phyloP scores from a whole-genome alignment of 2,329 filamentous ascomycete species.

The Cyphellophora attinorum region DNA sequence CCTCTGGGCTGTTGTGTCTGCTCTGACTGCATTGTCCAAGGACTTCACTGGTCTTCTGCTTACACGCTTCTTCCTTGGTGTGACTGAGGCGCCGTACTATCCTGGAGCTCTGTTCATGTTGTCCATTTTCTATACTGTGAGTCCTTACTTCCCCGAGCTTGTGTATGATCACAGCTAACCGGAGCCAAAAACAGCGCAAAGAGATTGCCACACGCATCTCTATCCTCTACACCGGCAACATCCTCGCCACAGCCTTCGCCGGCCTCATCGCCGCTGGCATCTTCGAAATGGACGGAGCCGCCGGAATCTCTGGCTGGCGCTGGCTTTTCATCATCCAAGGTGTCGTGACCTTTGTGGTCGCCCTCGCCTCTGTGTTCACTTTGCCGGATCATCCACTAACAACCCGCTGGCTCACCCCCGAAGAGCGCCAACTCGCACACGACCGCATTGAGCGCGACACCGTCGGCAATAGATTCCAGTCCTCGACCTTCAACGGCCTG shows the following conservation, averaged over 20 bases:
- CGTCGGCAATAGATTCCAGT: conserved; percentile 23
- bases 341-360: conserved; percentile 20
- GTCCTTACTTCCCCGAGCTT: too few species aligned
- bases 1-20: conserved; percentile 24
- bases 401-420: conserved; percentile 32
- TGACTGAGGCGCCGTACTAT: conserved; percentile 28
- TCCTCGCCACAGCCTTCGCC: conserved; percentile 29
- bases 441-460: conserved; percentile 38
- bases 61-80: conserved; percentile 33
- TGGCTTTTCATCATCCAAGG: conserved; percentile 45
- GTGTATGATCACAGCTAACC: too few species aligned
- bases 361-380: conserved; percentile 22
- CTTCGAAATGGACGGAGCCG: conserved; percentile 28
- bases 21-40: conserved; percentile 23
- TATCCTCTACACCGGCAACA: conserved; percentile 26
- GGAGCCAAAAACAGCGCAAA: too few species aligned
- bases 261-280: conserved; percentile 27
- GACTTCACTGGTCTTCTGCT: conserved; percentile 27
- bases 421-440: conserved; percentile 39
- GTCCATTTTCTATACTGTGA: conserved; percentile 32
- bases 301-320: conserved; percentile 29
- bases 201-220: conserved; percentile 25
- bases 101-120: conserved; percentile 29
- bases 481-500: conserved; percentile 26
- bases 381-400: conserved; percentile 41